Base-by-base conservation (phyloP, 2,329 filamentous ascomycete species). In the Apiospora rasikravindrae region DNA sequence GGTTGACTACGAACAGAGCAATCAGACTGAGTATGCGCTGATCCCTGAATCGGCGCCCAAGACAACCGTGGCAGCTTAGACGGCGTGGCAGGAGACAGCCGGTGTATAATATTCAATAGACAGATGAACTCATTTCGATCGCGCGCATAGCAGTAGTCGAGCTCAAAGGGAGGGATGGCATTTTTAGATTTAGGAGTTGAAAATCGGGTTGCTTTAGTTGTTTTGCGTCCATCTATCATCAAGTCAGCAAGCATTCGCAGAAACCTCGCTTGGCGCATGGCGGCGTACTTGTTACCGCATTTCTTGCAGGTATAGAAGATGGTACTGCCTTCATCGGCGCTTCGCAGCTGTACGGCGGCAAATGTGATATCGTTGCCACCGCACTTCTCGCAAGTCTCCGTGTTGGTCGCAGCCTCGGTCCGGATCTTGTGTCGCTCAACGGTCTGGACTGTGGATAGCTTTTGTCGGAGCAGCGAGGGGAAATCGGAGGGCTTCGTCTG, bases 311-410 rank as follows among this genome's bases (percentile, higher is more conserved):
- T 92, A 84, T 94, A 98, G 79, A 98, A 97, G 71, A 98, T 90
- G 0, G 96, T 98, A 75, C 92, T 94, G 73, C 96, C 96, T 89
- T 98, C 96, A 82, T 99, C 96, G 71, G 96, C 96, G 86, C 95
- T 92, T 77, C 96, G 92, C 78, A 98, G 85, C 82, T 99, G 96
- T 73, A 94, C 90, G 2, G 93, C 93, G 69, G 94, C 93, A 81
- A 92, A 98, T 77, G 91, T 93, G 82, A 98, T 94, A 80, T 97
- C 92, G 70, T 91, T 91, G 70, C 91, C 87, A 22, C 92, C 94
- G 81, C 96, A 98, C 78, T 94, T 91, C 66, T 92, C 89, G 81
- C 96, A 98, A 64, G 88, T 90, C 81, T 92, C 87, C 73, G 89
- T 85, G 76, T 89, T 93, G 61, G 80, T 75, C 37, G 87, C 86